Conservation (phyloP, 306 rosid species). For the Citrullus mucosospermus region DNA sequence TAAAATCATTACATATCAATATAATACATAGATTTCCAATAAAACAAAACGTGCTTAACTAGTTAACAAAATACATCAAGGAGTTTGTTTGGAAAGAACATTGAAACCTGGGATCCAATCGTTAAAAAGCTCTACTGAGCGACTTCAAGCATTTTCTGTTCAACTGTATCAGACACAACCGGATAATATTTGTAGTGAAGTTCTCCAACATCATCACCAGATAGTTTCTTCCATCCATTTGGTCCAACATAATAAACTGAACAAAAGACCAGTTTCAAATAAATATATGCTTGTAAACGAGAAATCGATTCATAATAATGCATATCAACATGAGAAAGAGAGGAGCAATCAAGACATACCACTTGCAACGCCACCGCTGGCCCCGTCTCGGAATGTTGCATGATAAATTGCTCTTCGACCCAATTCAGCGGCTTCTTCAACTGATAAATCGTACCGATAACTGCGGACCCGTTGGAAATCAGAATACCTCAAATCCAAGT, state of each 20-base stretch:
- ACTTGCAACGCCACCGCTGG: conserved; percentile 20
- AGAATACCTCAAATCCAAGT: background rate
- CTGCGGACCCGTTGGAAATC: conserved; percentile 10
- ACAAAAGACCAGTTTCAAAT: background rate
- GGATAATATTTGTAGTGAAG: conserved; percentile 67
- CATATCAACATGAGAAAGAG: background rate
- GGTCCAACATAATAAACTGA: conserved; percentile 74
- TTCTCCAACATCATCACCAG: conserved; percentile 90
- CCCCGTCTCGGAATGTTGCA: conserved; percentile 92
- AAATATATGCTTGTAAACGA: background rate
- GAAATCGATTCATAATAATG: background rate
- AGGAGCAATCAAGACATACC: conserved; percentile 25
- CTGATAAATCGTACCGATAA: conserved; percentile 55
- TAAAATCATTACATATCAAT: no score
- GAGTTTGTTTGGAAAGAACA: background rate
- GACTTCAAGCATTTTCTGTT: conserved; percentile 89
- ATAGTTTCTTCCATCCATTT: conserved; percentile 71
- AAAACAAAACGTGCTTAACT: background rate
- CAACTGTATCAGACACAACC: conserved; percentile 46
- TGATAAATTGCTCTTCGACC: conserved; percentile 83
- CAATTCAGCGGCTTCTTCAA: conserved; percentile 79
- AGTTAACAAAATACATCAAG: background rate
- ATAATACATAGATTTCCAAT: no score
- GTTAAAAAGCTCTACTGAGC: conserved; percentile 7
- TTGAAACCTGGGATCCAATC: background rate